Percentiles rank a stretch among this genome's conserved stretches.
phyloP scores from a whole-genome alignment of 805 yeast species.

The Candida gorgasii region DNA sequence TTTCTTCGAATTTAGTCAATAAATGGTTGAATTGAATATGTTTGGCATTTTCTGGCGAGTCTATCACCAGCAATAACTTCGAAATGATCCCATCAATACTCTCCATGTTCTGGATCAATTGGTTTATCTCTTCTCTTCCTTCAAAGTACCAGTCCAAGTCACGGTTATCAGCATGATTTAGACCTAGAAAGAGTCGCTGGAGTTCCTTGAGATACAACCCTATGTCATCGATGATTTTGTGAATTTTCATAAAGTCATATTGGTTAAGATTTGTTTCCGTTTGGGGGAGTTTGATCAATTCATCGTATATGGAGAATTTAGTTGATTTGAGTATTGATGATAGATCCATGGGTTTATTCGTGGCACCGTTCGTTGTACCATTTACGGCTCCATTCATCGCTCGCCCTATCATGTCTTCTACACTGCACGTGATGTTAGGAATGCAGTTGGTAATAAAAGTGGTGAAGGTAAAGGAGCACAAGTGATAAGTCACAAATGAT shows the following conservation, averaged over 20 bases:
- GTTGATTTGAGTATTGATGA: constrained; percentile 21
- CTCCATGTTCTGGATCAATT: constrained; percentile 20
- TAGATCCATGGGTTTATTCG: too few species aligned
- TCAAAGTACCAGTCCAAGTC: constrained; percentile 27
- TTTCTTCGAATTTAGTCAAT: constrained; percentile 26
- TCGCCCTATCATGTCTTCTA: too few species aligned
- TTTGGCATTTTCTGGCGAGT: constrained; percentile 13
- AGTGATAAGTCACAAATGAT: too few species aligned
- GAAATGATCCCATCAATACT: constrained; percentile 28
- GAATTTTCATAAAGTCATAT: constrained; percentile 28
- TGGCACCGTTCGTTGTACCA: too few species aligned
- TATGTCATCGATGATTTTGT: constrained; percentile 30
- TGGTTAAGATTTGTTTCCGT: constrained; percentile 16
- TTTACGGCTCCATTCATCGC: too few species aligned
- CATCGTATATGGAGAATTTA: constrained; percentile 24
- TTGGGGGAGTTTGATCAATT: constrained; percentile 21
- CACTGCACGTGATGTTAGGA: too few species aligned
- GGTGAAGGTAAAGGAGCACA: too few species aligned
- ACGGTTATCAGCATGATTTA: constrained; percentile 6
- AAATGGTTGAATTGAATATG: constrained; percentile 16
- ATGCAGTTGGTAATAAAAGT: too few species aligned
- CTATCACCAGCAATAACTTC: constrained; percentile 20
- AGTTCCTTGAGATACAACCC: constrained; percentile 24
- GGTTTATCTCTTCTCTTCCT: constrained; percentile 22
- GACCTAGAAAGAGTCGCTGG: constrained; percentile 16